Conservation (phyloP, 345 rosid genomes). For the Eucalyptus erythrocorys region DNA sequence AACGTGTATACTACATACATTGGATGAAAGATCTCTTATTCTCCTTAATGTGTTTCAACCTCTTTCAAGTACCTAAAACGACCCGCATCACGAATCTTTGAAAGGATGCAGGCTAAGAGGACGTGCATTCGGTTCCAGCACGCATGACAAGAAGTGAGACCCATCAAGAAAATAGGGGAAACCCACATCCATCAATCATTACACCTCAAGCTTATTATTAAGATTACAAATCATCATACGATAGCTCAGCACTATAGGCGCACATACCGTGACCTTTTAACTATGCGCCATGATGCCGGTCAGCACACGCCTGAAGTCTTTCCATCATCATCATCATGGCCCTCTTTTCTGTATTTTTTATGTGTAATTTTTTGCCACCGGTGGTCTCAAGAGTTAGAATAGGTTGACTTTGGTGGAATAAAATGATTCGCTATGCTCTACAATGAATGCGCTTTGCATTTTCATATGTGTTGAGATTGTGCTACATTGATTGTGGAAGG, state of each 20-base stretch:
- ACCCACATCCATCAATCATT: not conserved
- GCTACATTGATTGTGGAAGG: fast-evolving
- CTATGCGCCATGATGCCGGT: not conserved
- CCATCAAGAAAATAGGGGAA: not conserved
- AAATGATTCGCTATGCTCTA: not conserved
- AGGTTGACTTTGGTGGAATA: not conserved
- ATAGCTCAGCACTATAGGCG: not conserved
- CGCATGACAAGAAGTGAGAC: not conserved
- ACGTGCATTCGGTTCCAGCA: not conserved
- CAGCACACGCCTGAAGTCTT: not conserved
- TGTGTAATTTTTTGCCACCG: not conserved
- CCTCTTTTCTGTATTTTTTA: not conserved
- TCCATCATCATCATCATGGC: not conserved
- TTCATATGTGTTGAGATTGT: no score
- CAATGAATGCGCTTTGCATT: not conserved
- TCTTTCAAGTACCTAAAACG: not conserved
- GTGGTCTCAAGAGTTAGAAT: not conserved
- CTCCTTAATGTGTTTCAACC: not conserved
- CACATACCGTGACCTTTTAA: not conserved
- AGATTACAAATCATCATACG: not conserved
- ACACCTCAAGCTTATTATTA: not conserved
- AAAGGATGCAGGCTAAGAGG: not conserved
- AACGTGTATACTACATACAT: not conserved
- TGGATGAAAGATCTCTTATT: not conserved
- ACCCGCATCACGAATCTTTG: not conserved